Evolutionary conservation across 2,329 filamentous ascomycete genomes (phyloP).

Genomic region (Alternaria consortialis): DNA sequence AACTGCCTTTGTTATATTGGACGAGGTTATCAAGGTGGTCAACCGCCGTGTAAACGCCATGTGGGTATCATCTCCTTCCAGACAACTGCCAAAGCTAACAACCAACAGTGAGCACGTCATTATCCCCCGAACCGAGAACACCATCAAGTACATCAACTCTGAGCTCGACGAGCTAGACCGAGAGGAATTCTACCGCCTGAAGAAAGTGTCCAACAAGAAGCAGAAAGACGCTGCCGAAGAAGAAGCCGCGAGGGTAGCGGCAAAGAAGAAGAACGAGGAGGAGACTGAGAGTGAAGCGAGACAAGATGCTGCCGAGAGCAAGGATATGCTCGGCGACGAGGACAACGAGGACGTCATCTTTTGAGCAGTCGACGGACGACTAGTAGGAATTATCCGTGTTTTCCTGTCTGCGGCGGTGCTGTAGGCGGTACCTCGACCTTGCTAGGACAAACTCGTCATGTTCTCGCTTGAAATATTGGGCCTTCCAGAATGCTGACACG

Average conservation of each 20-base stretch:
- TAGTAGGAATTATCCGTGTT: conserved; percentile 3
- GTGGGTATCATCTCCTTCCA: conserved; percentile 59
- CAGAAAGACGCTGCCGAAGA: conserved; percentile 59
- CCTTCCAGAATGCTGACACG: conserved; percentile 1
- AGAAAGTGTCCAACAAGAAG: conserved; percentile 85
- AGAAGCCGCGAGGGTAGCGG: conserved; percentile 44
- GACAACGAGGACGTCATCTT: conserved; percentile 91
- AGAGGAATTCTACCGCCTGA: conserved; percentile 97
- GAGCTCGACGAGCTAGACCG: conserved; percentile 96
- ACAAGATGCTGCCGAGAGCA: conserved; percentile 54
- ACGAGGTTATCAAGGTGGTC: conserved; percentile 99
- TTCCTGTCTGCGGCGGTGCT: not conserved
- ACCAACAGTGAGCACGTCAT: conserved; percentile 81
- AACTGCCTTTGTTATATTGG: conserved; percentile 96
- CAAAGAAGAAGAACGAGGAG: conserved; percentile 51
- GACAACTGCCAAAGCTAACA: conserved; percentile 26
- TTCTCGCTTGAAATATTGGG: conserved; percentile 6
- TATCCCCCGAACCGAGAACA: conserved; percentile 97
- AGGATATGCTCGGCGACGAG: conserved; percentile 76
- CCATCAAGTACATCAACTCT: conserved; percentile 99
- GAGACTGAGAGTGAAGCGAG: conserved; percentile 13
- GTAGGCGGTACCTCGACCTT: not conserved
- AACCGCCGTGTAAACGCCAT: conserved; percentile 98
- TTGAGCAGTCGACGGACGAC: conserved; percentile 50
- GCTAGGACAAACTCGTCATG: not conserved